Evolutionary conservation across 129 eudicot genomes (phyloP).

Genomic region (Flaveria brownii): DNA sequence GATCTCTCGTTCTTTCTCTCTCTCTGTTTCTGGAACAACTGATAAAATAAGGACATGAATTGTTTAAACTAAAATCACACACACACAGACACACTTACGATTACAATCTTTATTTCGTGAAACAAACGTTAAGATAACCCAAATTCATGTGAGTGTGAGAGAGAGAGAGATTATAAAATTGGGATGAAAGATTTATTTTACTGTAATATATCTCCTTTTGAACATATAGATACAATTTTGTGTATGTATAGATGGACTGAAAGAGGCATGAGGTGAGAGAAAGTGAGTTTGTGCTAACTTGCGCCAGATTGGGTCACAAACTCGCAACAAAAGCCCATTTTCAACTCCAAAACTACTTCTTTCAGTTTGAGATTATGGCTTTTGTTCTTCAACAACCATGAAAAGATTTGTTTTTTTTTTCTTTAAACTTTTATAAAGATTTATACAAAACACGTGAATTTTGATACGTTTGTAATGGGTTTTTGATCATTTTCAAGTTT

Average conservation of each 20-base stretch:
- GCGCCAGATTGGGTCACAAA: constrained; percentile 25
- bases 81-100: neutral
- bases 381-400: neutral
- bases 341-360: neutral
- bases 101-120: constrained; percentile 23
- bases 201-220: constrained; percentile 24
- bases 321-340: constrained; percentile 16
- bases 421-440: neutral
- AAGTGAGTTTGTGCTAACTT: constrained; percentile 31
- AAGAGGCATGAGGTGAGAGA: constrained; percentile 28
- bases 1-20: constrained; percentile 34
- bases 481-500: constrained; percentile 9
- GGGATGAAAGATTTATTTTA: constrained; percentile 32
- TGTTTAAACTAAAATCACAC: constrained; percentile 23
- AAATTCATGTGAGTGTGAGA: constrained; percentile 28
- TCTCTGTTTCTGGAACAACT: constrained; percentile 34
- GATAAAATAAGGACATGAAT: constrained; percentile 29
- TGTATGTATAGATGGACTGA: constrained; percentile 43
- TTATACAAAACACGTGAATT: constrained; percentile 6
- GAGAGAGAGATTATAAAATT: constrained; percentile 21
- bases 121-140: constrained; percentile 25
- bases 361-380: neutral
- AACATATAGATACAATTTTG: constrained; percentile 45
- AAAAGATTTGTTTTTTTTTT: neutral
- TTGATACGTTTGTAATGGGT: neutral